Evolutionary conservation across 2,329 filamentous ascomycete genomes (phyloP).

Genomic region (Ophiocordyceps camponoti-floridani): DNA sequence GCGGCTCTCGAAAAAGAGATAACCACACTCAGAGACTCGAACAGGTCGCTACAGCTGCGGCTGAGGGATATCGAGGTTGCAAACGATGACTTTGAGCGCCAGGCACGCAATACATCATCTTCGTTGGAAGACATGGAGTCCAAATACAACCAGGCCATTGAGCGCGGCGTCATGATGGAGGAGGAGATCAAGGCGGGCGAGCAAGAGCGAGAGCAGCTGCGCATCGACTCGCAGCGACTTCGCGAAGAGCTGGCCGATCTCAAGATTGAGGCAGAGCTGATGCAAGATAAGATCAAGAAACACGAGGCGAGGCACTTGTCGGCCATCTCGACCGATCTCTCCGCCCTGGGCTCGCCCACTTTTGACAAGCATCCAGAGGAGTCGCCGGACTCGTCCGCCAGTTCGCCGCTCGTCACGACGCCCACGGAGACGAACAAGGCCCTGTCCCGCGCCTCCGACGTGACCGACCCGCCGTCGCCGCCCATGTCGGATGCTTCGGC

Average conservation of each 20-base stretch:
- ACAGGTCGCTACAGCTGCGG: slow-evolving; percentile 63
- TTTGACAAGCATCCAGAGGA: slow-evolving; percentile 53
- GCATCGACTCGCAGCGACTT: slow-evolving; percentile 80
- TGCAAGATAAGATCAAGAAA: slow-evolving; percentile 83
- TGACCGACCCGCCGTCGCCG: slow-evolving; percentile 78
- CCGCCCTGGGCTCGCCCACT: slow-evolving; percentile 47
- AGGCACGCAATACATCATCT: slow-evolving; percentile 87
- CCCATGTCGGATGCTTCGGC: slow-evolving; percentile 76
- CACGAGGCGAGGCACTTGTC: slow-evolving; percentile 39
- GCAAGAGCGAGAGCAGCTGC: slow-evolving; percentile 72
- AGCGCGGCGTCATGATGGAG: slow-evolving; percentile 81
- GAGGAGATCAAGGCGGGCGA: slow-evolving; percentile 86
- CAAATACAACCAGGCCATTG: slow-evolving; percentile 90
- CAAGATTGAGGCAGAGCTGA: slow-evolving; percentile 86
- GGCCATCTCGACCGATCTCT: slow-evolving; percentile 42
- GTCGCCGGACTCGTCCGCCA: slow-evolving; percentile 72
- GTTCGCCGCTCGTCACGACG: slow-evolving; percentile 78
- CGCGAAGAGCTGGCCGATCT: slow-evolving; percentile 84
- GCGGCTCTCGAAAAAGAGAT: slow-evolving; percentile 88
- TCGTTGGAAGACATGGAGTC: slow-evolving; percentile 93
- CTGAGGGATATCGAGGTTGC: slow-evolving; percentile 91
- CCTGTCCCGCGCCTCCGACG: slow-evolving; percentile 40
- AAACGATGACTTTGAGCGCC: slow-evolving; percentile 95
- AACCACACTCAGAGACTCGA: slow-evolving; percentile 71
- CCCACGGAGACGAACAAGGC: slow-evolving; percentile 56